phyloP scores from a whole-genome alignment of 192 early-diverging fungal species.

The Kickxella alabastrina region DNA sequence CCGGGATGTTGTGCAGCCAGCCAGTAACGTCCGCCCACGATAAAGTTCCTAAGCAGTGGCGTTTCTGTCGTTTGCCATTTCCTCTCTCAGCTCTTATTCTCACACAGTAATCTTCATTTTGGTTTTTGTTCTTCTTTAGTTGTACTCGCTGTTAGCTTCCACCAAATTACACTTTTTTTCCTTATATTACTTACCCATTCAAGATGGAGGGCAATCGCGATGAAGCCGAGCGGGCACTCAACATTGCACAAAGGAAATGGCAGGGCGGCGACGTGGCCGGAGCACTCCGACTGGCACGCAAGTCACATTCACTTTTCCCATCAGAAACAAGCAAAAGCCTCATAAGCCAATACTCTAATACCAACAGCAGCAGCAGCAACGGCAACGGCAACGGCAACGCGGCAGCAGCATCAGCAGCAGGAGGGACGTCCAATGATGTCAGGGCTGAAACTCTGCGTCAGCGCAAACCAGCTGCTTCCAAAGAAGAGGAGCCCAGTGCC shows the following conservation, averaged over 20 bases:
- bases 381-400: neutral
- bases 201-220: constrained; percentile 83
- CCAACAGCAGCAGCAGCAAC: constrained; percentile 1
- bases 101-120: neutral
- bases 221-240: constrained; percentile 73
- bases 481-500: constrained; percentile 17
- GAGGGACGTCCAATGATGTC: neutral
- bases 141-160: too few relatives aligned
- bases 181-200: neutral
- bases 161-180: neutral
- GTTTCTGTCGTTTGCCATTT: too few relatives aligned
- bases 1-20: too few relatives aligned
- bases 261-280: constrained; percentile 58
- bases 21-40: too few relatives aligned
- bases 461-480: neutral
- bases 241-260: constrained; percentile 72
- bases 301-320: constrained; percentile 74
- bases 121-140: too few relatives aligned
- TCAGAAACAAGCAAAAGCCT: constrained; percentile 61
- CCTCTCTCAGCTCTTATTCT: neutral
- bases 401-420: neutral
- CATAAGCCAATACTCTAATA: constrained; percentile 49
- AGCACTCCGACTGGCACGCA: constrained; percentile 81
- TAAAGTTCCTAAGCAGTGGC: too few relatives aligned
- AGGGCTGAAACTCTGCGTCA: neutral